Percentiles rank a stretch among this genome's conserved stretches.
These are phyloP conservation scores for Sphaerosporella brunnea DNA, from an alignment of 495 filamentous ascomycete species.

Conservation along the genomic window DNA sequence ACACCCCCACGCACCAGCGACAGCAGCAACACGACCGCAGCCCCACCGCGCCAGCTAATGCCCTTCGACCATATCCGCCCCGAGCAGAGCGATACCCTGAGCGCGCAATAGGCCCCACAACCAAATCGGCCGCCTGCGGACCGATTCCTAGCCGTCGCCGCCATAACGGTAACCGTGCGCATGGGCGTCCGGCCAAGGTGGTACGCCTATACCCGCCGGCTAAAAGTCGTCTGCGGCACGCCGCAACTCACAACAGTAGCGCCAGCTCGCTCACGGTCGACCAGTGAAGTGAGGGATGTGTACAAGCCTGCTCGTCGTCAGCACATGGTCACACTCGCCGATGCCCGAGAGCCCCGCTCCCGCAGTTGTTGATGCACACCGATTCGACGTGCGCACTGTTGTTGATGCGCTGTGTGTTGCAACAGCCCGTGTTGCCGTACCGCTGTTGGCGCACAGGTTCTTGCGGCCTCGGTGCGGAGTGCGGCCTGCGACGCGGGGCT, in stretches of 20 bases:
- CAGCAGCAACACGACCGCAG: conserved; percentile 7
- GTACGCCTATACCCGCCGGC: conserved; percentile 8
- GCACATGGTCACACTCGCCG: conserved; percentile 13
- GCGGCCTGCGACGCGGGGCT: too few relatives aligned
- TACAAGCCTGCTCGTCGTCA: conserved; percentile 10
- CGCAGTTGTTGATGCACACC: conserved; percentile 17
- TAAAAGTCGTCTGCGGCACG: background rate
- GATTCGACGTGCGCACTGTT: conserved; percentile 21
- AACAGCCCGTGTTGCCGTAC: conserved; percentile 4
- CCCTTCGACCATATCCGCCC: conserved; percentile 2
- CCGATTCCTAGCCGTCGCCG: conserved; percentile 10
- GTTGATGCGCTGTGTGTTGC: conserved; percentile 17
- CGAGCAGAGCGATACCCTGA: conserved; percentile 20
- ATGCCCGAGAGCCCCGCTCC: conserved; percentile 19
- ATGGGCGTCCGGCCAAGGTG: conserved; percentile 15
- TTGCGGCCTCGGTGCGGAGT: background rate
- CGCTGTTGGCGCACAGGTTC: conserved; percentile 2
- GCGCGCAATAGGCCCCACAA: conserved; percentile 23
- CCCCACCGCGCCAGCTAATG: conserved; percentile 5
- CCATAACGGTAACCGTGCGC: conserved; percentile 16
- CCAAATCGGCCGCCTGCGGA: too few relatives aligned
- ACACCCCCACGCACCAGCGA: conserved; percentile 6
- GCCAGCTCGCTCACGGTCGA: conserved; percentile 10
- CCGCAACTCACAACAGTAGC: conserved; percentile 14
- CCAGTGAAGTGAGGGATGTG: conserved; percentile 6